Base-by-base conservation (phyloP, 192 early-diverging fungal species). In the Phlyctochytrium arcticum region DNA sequence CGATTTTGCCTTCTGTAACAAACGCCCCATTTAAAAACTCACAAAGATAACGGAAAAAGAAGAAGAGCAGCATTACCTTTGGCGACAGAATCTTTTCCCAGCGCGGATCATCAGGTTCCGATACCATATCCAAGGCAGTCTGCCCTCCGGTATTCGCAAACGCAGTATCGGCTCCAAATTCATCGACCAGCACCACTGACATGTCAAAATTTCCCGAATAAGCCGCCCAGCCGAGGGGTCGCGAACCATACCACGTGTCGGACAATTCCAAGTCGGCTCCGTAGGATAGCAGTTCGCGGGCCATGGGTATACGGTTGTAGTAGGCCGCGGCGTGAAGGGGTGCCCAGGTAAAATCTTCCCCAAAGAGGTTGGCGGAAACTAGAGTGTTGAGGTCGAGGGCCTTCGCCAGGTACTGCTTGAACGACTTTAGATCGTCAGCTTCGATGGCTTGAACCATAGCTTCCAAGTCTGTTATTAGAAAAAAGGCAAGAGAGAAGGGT, bases 181-280 rank as follows among this genome's bases (percentile, higher is more conserved):
- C 84, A 19, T 89, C 80, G 51, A 97, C 80, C 57, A 97, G 72
- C 32, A 86, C 47, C 63, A 78, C 82, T 39, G 88, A 90, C 10
- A 85, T 79, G 34, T 86, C 80, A 51, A 83, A 76, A 68, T 92
- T 80, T 54, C 81, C 76, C 29, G 86, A 90, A 68, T 89, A 94
- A 4, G 90, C 91, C 10, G 92, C 92, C 94, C 94, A 97, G 0
- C 88, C 90, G 15, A 97, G 74, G n/a, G 94, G 88, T 31, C 86
- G 84, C 3, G 86, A 90, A 15, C 75, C 71, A 64, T 94, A 88
- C 87, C 90, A 88, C 2, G 92, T 92, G 70, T 97, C 94, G 9
- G 86, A 70, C 0, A 90, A 60, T 62, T 95, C 91, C 24, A 95
- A 72, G 42, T 93, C 69, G 5, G 90, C 93, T 9, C 90, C 90